Conservation (phyloP, 768 basidiomycete species). For the Phaffia australis region DNA sequence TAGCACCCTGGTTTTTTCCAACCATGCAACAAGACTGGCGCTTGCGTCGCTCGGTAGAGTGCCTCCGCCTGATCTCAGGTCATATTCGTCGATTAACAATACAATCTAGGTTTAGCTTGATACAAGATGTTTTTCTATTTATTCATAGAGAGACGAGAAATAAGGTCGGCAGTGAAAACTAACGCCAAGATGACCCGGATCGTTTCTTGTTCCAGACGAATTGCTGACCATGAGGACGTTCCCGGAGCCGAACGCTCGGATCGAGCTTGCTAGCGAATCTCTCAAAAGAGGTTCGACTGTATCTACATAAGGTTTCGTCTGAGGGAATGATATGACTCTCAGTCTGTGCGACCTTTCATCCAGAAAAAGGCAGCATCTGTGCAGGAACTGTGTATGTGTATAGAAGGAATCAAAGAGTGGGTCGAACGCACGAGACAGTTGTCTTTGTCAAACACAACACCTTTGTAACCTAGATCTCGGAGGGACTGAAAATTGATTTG, state of each 20-base stretch:
- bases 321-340: not conserved
- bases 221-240: slow-evolving; percentile 89
- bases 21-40: slow-evolving; percentile 69
- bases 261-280: slow-evolving; percentile 66
- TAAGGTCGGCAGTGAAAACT: slow-evolving; percentile 21
- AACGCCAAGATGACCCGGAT: slow-evolving; percentile 71
- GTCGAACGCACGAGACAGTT: slow-evolving; percentile 68
- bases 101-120: not conserved
- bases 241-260: slow-evolving; percentile 58
- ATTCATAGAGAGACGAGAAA: not conserved
- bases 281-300: slow-evolving; percentile 61
- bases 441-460: slow-evolving; percentile 94
- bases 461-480: slow-evolving; percentile 63
- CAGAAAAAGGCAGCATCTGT: not conserved
- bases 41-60: slow-evolving; percentile 61
- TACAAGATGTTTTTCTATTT: not conserved
- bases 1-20: slow-evolving; percentile 76
- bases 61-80: slow-evolving; percentile 61
- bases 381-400: not conserved
- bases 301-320: slow-evolving; percentile 77
- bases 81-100: no score
- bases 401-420: not conserved
- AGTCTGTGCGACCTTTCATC: not conserved
- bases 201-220: slow-evolving; percentile 65
- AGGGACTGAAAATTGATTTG: slow-evolving; percentile 41